These are phyloP conservation scores for Eucalyptus pauciflora DNA, from an alignment of 345 rosid species.

Conservation along the genomic window DNA sequence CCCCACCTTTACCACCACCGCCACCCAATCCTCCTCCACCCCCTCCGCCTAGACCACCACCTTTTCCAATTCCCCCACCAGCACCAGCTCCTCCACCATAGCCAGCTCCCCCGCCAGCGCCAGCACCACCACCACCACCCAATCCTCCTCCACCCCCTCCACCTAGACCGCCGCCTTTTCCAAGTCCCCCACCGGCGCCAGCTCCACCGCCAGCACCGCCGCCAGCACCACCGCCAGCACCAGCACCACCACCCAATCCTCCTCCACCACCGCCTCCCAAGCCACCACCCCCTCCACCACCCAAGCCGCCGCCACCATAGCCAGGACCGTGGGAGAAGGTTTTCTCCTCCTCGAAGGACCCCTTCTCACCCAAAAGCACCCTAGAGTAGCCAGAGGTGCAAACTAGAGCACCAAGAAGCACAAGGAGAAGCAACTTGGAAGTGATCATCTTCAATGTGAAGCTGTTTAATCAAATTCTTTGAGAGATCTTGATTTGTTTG, in stretches of 20 bases:
- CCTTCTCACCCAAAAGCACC: neutral
- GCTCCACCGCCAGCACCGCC: neutral
- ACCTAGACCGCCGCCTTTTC: neutral
- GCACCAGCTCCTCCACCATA: slow-evolving; percentile 2
- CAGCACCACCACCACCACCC: neutral
- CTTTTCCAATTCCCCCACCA: neutral
- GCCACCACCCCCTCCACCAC: slow-evolving; percentile 1
- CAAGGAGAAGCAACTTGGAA: neutral
- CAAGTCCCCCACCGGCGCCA: slow-evolving; percentile 1
- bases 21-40: neutral
- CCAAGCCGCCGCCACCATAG: neutral
- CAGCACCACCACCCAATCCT: slow-evolving; percentile 9
- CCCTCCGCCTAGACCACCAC: neutral
- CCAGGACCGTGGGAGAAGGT: neutral
- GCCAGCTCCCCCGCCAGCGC: neutral
- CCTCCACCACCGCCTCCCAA: slow-evolving; percentile 5
- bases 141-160: neutral
- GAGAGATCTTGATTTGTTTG: neutral
- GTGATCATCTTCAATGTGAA: neutral
- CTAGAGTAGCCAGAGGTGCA: neutral
- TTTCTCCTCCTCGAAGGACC: neutral
- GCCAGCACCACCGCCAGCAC: neutral
- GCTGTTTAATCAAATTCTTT: neutral
- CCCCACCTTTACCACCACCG: neutral
- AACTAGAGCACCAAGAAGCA: neutral